These are phyloP conservation scores for Vaucheria bursata DNA, from an alignment of 352 stramenopile genomes.

Conservation along the genomic window DNA sequence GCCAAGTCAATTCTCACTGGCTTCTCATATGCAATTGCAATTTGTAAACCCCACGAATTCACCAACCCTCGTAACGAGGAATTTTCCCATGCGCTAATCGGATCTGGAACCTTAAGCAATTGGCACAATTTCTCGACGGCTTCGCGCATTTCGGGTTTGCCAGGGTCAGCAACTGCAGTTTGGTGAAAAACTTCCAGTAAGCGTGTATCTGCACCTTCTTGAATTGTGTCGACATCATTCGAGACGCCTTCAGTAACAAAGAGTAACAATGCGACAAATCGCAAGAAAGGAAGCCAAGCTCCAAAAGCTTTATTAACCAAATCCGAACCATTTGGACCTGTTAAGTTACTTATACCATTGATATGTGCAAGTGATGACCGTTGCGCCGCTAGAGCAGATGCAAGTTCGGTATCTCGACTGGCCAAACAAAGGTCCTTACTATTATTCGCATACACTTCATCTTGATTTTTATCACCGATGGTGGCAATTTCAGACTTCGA, in stretches of 20 bases:
- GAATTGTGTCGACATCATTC: neutral
- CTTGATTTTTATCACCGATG: too few relatives aligned
- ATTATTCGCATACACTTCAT: neutral
- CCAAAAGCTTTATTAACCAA: constrained; percentile 13
- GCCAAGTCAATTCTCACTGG: neutral
- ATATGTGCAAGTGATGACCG: neutral
- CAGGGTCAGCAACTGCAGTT: neutral
- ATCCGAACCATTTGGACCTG: constrained; percentile 14
- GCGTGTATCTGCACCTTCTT: neutral
- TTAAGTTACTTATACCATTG: constrained; percentile 6
- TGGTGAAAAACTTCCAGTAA: neutral
- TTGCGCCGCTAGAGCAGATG: constrained; percentile 11
- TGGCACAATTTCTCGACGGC: neutral
- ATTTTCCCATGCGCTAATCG: neutral
- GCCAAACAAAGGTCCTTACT: neutral
- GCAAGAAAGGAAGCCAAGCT: constrained; percentile 29
- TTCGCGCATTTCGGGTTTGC: neutral
- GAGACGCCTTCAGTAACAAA: neutral
- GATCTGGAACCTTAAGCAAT: neutral
- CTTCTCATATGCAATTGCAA: neutral
- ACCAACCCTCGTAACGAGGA: neutral
- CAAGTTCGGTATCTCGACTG: too few relatives aligned
- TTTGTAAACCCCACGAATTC: neutral
- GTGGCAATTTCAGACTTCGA: neutral
- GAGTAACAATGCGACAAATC: constrained; percentile 18